Evolutionary conservation across 2,329 filamentous ascomycete species (phyloP).

Genomic region (Bimuria novae-zelandiae): DNA sequence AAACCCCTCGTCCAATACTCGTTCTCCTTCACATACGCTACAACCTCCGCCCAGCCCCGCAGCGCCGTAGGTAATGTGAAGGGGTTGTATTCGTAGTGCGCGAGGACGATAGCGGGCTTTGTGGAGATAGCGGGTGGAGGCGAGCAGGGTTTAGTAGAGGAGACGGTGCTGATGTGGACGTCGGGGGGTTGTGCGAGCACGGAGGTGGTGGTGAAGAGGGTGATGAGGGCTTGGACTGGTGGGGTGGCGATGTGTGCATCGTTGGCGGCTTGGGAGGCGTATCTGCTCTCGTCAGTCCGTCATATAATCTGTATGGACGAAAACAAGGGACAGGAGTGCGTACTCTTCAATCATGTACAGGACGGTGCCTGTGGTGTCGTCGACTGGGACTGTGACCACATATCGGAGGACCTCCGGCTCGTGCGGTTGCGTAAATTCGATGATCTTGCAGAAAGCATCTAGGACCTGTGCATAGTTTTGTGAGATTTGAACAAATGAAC

Average conservation of each 20-base stretch:
- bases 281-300: conserved; percentile 11
- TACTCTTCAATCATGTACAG: conserved; percentile 37
- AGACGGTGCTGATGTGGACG: conserved; percentile 21
- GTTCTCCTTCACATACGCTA: conserved; percentile 8
- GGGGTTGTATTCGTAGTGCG: conserved; percentile 16
- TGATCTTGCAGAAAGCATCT: conserved; percentile 30
- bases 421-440: conserved; percentile 23
- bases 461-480: conserved; percentile 11
- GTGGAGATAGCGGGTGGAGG: conserved; percentile 5
- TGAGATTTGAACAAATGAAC: neutral
- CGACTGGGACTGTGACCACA: conserved; percentile 24
- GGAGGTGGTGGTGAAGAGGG: conserved; percentile 23
- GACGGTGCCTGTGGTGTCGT: conserved; percentile 21
- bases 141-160: conserved; percentile 6
- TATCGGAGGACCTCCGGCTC: conserved; percentile 31
- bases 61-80: conserved; percentile 7
- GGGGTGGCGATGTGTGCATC: conserved; percentile 25
- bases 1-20: conserved; percentile 14
- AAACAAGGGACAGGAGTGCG: neutral
- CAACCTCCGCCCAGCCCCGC: conserved; percentile 12
- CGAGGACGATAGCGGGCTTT: conserved; percentile 22
- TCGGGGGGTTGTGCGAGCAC: conserved; percentile 28
- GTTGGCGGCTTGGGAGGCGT: conserved; percentile 25
- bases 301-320: neutral
- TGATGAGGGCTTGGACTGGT: conserved; percentile 30